Evolutionary conservation across 2,329 filamentous ascomycete species (phyloP), one percentile per base, ranked within the genome.

Genomic region (Verruconis gallopava): DNA sequence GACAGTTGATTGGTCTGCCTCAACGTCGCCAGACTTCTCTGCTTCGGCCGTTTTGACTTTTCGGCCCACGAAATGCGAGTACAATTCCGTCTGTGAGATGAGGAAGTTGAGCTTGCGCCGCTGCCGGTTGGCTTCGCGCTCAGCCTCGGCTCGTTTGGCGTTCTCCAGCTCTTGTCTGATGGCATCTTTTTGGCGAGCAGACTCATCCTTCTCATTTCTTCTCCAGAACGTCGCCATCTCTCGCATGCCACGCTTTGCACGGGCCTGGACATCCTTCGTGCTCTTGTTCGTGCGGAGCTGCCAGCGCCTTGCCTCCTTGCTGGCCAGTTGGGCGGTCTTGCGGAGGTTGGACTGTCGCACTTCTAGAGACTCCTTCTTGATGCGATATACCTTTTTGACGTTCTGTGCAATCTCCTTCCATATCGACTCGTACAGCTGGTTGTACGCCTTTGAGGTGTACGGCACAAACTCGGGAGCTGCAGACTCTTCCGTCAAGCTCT

Each of bases 141-240:
- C 91, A 4, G 91, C 91, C 67, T 98, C 91, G 46, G 89, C 88
- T 64, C 89, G 93, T 63, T 91, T 88, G 14, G 91, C 91, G 55
- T 91, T 93, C 59, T 98, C 91, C 37, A 98, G 75, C 65, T 96
- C 91, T 60, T 94, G 86, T 59, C 81, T 85, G 68, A 98, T 91
- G 4, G 91, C 91, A 40, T 88, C 79, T 66, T 94, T 93, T 51
- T 91, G 80, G 49, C 93, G 70, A 59, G 98, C 91, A 46, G 91
- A 84, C 59, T 98, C 91, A 58, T 98, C 91, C 41, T 89, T 82
- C 62, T 98, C 91, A 59, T 98, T 98, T 44, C 89, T 81, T 65
- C 96, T 96, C 91, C 91, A 98, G 72, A 96, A 98, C 44, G 84
- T 79, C 75, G 95, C 91, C 91, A 98, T 98, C 64, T 98, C 91